Evolutionary conservation across 805 yeast species (phyloP), one percentile per base, ranked within the genome.

Genomic region (Kluyveromyces dobzhanskii): DNA sequence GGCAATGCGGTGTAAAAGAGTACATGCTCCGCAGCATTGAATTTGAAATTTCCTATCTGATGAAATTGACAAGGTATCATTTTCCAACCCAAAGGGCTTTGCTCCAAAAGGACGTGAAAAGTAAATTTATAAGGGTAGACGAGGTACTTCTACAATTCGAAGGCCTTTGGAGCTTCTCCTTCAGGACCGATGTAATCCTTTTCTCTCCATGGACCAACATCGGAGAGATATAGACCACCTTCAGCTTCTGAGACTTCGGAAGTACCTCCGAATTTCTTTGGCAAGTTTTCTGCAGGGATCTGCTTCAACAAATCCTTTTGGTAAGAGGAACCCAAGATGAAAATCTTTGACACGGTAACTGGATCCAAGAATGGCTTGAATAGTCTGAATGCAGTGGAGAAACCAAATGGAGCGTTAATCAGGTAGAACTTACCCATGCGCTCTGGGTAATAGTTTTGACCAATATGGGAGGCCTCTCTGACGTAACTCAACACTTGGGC

Each of bases 121-220:
- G 9, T 6, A 21, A 9, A 21, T 9, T 21, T 6, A 9, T 6
- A 6, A 21, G 9, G 24, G 8, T 9, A 9, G 24, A 6, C 8
- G 9, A 9, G 8, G 24, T 17, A 25, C 37, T 17, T 23, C 21
- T 26, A 34, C 13, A 34, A 35, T 32, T 47, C 35, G 38, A 71
- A 68, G 13, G 76, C 69, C 53, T 65, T 68, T 56, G 96, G 96
- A 38, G 94, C 95, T 64, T 80, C 85, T 47, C 96, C 96, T 67
- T 88, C 97, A 43, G 95, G 94, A 11, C 97, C 97, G 59, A 87
- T 80, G 64, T 56, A 90, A 64, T 82, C 53, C 24, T 80, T 69
- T 45, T 90, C 92, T 73, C 96, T 84, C 98, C 98, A 92, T 47
- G 98, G 98, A 50, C 98, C 98, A 49, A 81, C 69, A 60, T 92